Base-by-base conservation (phyloP, 2,329 filamentous ascomycete genomes). In the Aphanoascus verrucosus region DNA sequence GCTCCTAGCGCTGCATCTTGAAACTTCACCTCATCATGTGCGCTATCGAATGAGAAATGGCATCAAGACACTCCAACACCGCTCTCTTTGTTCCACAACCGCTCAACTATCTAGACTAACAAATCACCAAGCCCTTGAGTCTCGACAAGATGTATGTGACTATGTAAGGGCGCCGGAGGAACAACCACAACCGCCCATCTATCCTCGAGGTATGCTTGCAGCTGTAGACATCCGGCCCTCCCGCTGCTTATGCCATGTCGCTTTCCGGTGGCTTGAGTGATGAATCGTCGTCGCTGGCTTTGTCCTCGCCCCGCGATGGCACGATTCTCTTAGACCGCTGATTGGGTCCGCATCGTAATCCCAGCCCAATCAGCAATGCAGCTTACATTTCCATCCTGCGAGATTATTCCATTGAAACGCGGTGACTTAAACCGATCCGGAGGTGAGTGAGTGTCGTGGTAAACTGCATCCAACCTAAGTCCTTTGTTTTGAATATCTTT, bases 41-140 rank as follows among this genome's bases (percentile, higher is more conserved):
- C 5, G 42, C 23, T 32, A 2, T 19, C n/a, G n/a, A 32, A 43
- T 43, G 41, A 7, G 20, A 43, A 28, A 17, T 20, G 23, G 41
- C 14, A 31, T n/a, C 42, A 28, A 6, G 4, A 12, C 11, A n/a
- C 2, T 8, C 34, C 11, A 41, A 15, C 45, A 11, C 6, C 20
- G 23, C 34, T 20, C 34, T 20, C 48, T 41, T 50, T 50, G 38
- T 50, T 42, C 14, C 48, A 44, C 49, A 44, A 44, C 41, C 17
- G n/a, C 41, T 44, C 9, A 41, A 19, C 47, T 49, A 35, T 19
- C 47, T 44, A 14, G 32, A 19, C 47, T 49, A 35, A 17, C 47
- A 5, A 42, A n/a, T 17, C n/a, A 28, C 47, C 45, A 48, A 37
- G 31, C 45, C 45, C 31, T 37, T 17, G 38, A 41, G 19, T 15